Percentiles rank a stretch among this genome's conserved stretches.
These are phyloP conservation scores for Candida silvatica DNA, from an alignment of 805 yeast genomes.

Conservation along the genomic window DNA sequence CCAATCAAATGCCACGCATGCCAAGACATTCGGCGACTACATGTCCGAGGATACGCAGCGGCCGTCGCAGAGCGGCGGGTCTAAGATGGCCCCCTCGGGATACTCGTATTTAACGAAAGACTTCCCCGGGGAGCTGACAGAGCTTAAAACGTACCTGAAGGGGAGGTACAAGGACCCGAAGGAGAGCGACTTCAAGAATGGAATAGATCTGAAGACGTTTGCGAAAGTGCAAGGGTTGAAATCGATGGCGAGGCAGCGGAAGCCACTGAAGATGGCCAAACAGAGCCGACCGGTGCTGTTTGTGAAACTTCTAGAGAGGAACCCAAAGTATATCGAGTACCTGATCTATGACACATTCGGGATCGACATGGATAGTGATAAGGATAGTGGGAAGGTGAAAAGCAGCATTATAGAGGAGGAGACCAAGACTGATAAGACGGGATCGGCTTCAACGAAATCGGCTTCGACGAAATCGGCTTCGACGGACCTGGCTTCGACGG, in stretches of 20 bases:
- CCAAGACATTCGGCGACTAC: constrained; percentile 10
- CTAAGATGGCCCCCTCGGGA: constrained; percentile 8
- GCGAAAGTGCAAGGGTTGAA: constrained; percentile 3
- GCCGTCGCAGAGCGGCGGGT: neutral
- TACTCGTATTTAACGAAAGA: constrained; percentile 12
- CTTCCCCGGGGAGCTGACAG: constrained; percentile 13
- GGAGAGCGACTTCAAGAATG: neutral
- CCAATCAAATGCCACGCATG: constrained; percentile 1
- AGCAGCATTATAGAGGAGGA: neutral
- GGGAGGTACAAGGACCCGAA: constrained; percentile 1
- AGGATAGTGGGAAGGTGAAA: neutral
- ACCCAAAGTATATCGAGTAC: constrained; percentile 11
- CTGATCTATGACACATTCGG: constrained; percentile 4
- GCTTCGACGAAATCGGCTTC: no score
- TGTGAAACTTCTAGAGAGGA: constrained; percentile 16
- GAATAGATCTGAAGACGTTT: constrained; percentile 2
- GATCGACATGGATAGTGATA: constrained; percentile 4
- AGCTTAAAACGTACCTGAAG: constrained; percentile 8
- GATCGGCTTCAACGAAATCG: no score
- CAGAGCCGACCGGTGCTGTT: constrained; percentile 9
- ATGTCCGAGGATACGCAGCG: neutral
- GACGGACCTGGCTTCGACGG: no score
- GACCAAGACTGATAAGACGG: no score
- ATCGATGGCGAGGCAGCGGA: constrained; percentile 1
- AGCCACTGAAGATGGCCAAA: no score